A percentile compares a stretch with the other conserved stretches of the same genome.
Conservation (phyloP, 129 eudicot genomes). For the Solidago caesia region DNA sequence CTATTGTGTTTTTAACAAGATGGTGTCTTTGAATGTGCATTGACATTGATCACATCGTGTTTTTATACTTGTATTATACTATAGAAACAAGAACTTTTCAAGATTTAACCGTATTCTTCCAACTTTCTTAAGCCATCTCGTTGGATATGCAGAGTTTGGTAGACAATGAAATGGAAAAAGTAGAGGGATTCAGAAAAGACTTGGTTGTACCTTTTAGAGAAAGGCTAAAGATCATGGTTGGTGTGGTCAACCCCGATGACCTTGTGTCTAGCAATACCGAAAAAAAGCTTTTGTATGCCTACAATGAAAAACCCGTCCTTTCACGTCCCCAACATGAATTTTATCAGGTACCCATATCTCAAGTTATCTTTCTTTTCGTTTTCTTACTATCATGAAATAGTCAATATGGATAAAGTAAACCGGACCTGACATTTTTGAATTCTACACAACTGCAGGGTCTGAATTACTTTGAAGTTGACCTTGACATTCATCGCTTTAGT, state of each 20-base stretch:
- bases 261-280: conserved; percentile 72
- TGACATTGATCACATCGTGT: neutral
- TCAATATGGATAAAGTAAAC: neutral
- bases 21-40: neutral
- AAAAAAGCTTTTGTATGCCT: conserved; percentile 75
- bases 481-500: conserved; percentile 85
- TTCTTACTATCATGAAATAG: neutral
- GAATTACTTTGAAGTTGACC: conserved; percentile 83
- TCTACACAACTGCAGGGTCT: conserved; percentile 50
- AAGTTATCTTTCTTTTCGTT: neutral
- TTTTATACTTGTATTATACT: neutral
- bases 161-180: conserved; percentile 67
- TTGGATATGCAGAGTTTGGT: conserved; percentile 54
- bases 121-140: conserved; percentile 11
- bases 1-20: neutral
- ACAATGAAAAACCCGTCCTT: conserved; percentile 91
- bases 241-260: conserved; percentile 82
- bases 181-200: conserved; percentile 66
- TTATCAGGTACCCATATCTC: conserved; percentile 59
- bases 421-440: neutral
- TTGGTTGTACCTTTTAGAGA: conserved; percentile 67
- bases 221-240: conserved; percentile 82
- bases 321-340: conserved; percentile 96
- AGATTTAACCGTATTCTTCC: neutral
- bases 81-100: neutral